Evolutionary conservation across 257 asterid genomes (phyloP), one percentile per base, ranked within the genome.

Genomic region (Gentiana straminea): DNA sequence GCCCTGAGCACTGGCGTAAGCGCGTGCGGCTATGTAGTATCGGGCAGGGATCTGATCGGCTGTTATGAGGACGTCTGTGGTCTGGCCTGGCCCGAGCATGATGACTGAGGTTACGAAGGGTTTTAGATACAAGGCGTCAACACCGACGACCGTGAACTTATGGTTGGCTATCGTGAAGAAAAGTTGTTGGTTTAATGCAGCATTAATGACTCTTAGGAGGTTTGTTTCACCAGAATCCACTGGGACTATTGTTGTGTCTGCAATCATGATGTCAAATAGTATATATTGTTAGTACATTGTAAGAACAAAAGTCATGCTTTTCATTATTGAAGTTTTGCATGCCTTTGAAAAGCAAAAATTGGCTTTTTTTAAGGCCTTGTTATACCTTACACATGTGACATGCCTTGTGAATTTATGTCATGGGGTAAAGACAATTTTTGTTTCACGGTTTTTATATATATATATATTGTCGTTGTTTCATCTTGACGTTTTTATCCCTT

Each of bases 1-100:
- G 9, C 81, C 82, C 68, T 82, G 96, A 41, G 87, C 96, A 41
- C 92, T 84, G 32, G 92, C 93, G 12, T 91, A 91, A 51, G 98
- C 96, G 1, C 89, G 82, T 12, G 88, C 92, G 1, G 98, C 94
- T 1, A 91, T 75, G 78, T 87, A 79, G 83, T 91, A 91, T n/a
- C 73, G 58, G 46, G 74, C 72, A 0, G 98, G 87, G 11, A 80
- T 75, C 64, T 84, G 96, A 52, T 87, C 69, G 8, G 86, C 79
- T 0, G 84, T 81, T 70, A 91, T 69, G 2, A 91, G 82, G 49
- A 91, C 95, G 58, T 91, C 95, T 2, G 98, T 91, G 32, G 98
- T 91, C 54, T 91, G 90, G 32, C 98, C 96, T 0, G 98, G 98
- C 3, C 98, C 98, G 15, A 91, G 77, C 98, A 91, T 84, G 71